A percentile compares a stretch with the other conserved stretches of the same genome.
Conservation (phyloP, 768 basidiomycete species). For the Crassisporium funariophilum region DNA sequence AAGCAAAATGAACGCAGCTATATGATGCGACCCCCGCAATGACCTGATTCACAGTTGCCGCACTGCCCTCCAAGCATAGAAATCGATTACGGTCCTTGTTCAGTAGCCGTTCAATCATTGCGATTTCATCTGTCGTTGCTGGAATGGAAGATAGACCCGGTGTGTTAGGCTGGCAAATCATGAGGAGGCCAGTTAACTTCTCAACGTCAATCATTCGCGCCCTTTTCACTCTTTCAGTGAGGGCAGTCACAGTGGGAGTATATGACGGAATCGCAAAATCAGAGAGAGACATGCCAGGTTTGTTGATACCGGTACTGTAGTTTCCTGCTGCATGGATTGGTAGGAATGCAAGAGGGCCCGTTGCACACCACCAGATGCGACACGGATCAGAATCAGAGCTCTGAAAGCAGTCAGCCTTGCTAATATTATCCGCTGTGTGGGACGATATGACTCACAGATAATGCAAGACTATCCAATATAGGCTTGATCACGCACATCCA, state of each 20-base stretch:
- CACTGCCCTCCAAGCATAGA: constrained; percentile 3
- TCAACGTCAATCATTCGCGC: not conserved
- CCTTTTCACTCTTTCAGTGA: not conserved
- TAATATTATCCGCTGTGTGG: not conserved
- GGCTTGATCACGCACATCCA: constrained; percentile 10
- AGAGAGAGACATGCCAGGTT: constrained; percentile 1
- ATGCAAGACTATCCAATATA: constrained; percentile 8
- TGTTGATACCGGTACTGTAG: constrained; percentile 4
- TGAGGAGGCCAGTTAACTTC: constrained; percentile 7
- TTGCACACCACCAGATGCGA: constrained; percentile 29
- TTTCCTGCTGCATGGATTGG: constrained; percentile 34
- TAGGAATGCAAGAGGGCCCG: constrained; percentile 26
- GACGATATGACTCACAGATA: not conserved
- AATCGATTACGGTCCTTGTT: not conserved
- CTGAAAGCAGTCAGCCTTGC: not conserved
- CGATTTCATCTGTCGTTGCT: constrained; percentile 5
- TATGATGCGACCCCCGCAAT: constrained; percentile 13
- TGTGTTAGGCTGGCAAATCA: constrained; percentile 10
- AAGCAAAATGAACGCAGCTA: constrained; percentile 35
- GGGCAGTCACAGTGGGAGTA: constrained; percentile 10
- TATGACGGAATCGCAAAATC: constrained; percentile 17
- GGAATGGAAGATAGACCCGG: constrained; percentile 8
- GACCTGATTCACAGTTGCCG: constrained; percentile 17
- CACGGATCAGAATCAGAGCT: not conserved
- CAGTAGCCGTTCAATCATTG: constrained; percentile 1